Evolutionary conservation across 139 green algal species (phyloP), one percentile per base, ranked within the genome.

Genomic region (Coccomyxa sp.): DNA sequence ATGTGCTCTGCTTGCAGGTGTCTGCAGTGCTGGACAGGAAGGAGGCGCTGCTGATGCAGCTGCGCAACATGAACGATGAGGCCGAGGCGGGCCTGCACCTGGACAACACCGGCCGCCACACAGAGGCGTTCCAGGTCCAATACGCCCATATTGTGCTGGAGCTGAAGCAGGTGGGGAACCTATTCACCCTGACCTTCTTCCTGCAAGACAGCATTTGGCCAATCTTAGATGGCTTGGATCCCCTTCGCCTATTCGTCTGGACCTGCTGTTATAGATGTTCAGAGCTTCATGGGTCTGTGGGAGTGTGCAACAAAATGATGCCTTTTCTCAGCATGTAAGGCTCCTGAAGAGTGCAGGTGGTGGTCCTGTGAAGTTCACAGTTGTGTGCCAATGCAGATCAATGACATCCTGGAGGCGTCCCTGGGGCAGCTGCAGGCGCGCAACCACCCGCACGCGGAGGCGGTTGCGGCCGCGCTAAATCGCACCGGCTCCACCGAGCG

Each of bases 21-120:
- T 75, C 81, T 36, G 74, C 55, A 29, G 80, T 33, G 0, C 70
- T 94, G 72, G 85, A 95, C 39, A 82, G 85, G 33, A 95, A 94
- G 82, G 89, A 95, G 76, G 79, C 39, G 10, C 77, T 93, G 83
- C 74, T 95, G 70, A 74, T 39, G 73, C 83, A 87, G 73, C 86
- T 95, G 80, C 78, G 79, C 6, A 70, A 38, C 35, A 89, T 95
- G 79, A 94, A 95, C 73, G 84, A 88, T 27, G 83, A 91, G 81
- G 90, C 87, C 16, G 84, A 74, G 34, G 78, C 77, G 0, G 86
- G 83, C 16, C 58, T 82, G 34, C 87, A 92, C 82, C 73, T 81
- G 24, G 86, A 86, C 34, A 68, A 74, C n/a, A 68, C 70, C 2
- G 70, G 75, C 40, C 5, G 37, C 35, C 72, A 54, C 64, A 58